phyloP scores from a whole-genome alignment of 2,329 filamentous ascomycete genomes.

The Chrysoporthe deuterocubensis region DNA sequence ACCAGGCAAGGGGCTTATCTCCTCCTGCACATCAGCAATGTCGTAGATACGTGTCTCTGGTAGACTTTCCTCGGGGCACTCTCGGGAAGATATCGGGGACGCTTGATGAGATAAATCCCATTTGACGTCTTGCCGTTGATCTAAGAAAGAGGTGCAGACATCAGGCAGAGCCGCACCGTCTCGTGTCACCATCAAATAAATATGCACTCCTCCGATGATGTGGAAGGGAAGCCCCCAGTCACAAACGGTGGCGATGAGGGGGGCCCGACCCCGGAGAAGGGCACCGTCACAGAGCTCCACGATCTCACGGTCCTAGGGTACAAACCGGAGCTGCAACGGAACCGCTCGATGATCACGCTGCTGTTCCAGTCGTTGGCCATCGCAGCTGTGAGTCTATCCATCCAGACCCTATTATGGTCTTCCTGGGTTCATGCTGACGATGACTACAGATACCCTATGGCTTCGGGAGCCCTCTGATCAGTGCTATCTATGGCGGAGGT shows the following conservation, averaged over 20 bases:
- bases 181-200: not conserved
- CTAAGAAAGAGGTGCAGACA: not conserved
- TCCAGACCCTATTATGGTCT: too few relatives aligned
- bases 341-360: constrained; percentile 62
- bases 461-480: constrained; percentile 43
- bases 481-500: constrained; percentile 44
- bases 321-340: constrained; percentile 59
- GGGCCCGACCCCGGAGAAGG: constrained; percentile 1
- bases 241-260: constrained; percentile 21
- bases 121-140: too few relatives aligned
- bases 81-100: not conserved
- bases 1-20: constrained; percentile 25
- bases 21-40: not conserved
- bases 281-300: constrained; percentile 35
- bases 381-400: constrained; percentile 47
- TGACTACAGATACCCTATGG: constrained; percentile 55
- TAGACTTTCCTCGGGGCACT: not conserved
- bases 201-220: constrained; percentile 17
- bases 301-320: constrained; percentile 54
- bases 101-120: not conserved
- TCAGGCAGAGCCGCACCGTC: not conserved
- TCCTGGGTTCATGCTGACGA: not conserved
- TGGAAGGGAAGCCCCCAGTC: constrained; percentile 15
- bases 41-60: not conserved
- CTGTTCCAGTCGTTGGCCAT: constrained; percentile 66